These are phyloP conservation scores for Trichosporon sp. DNA, from an alignment of 1,284 basidiomycete species.

Conservation along the genomic window DNA sequence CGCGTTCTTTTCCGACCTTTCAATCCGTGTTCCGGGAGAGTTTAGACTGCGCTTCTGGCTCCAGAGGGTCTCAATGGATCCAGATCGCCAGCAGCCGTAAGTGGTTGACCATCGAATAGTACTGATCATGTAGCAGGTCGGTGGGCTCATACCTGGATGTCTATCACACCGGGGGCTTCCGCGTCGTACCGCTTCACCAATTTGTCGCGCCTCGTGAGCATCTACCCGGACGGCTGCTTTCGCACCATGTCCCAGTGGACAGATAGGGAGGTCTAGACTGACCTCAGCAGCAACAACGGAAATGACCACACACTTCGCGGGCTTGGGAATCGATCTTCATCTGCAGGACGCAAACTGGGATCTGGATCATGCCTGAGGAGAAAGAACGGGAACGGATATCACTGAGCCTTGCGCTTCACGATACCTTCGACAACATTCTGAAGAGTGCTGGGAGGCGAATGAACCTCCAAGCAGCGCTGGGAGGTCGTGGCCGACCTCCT, in stretches of 20 bases:
- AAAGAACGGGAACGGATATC: neutral
- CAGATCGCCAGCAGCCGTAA: neutral
- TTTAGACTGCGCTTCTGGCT: conserved; percentile 4
- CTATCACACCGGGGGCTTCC: neutral
- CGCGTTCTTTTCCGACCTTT: conserved; percentile 17
- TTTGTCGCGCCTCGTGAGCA: conserved; percentile 12
- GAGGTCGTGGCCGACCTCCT: neutral
- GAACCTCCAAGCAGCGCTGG: neutral
- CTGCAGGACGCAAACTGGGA: conserved; percentile 14
- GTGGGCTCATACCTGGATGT: conserved; percentile 5
- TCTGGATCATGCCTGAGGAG: neutral
- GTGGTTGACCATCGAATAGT: neutral
- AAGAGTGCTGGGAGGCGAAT: neutral
- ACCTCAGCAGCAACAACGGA: neutral
- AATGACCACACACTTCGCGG: conserved; percentile 6
- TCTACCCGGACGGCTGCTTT: neutral
- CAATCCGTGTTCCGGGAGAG: neutral
- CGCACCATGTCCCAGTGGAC: no score
- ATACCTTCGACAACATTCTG: neutral
- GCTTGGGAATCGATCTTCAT: neutral
- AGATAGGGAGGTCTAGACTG: neutral
- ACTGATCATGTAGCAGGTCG: conserved; percentile 4
- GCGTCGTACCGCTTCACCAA: neutral
- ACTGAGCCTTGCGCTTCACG: neutral
- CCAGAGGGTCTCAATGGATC: neutral